These are phyloP conservation scores for Omphalotus olearius DNA, from an alignment of 1,284 basidiomycete species.

Conservation along the genomic window DNA sequence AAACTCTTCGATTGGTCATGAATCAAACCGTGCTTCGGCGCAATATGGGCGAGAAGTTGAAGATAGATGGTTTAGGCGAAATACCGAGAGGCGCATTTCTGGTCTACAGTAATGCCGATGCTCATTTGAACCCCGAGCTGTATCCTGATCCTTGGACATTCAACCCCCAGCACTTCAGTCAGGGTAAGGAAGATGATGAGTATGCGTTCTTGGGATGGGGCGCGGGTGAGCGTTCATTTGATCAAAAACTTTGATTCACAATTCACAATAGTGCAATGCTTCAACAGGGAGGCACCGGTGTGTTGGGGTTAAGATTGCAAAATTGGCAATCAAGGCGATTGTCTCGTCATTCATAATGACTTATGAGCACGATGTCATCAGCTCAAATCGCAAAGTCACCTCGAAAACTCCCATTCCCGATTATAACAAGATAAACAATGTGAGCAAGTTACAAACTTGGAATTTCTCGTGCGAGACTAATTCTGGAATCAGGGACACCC, in stretches of 20 bases:
- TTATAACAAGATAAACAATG: conserved; percentile 25
- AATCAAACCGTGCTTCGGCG: conserved; percentile 17
- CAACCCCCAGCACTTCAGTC: conserved; percentile 27
- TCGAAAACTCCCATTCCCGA: conserved; percentile 22
- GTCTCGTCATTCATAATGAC: conserved; percentile 27
- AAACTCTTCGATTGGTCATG: conserved; percentile 17
- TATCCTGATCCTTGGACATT: conserved; percentile 31
- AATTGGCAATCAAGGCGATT: conserved; percentile 33
- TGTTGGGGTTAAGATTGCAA: conserved; percentile 31
- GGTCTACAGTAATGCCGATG: conserved; percentile 26
- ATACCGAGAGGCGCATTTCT: conserved; percentile 28
- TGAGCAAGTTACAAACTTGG: conserved; percentile 4
- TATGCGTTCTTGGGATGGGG: conserved; percentile 34
- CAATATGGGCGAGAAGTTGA: conserved; percentile 13
- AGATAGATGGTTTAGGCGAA: conserved; percentile 18
- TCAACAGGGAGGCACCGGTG: conserved; percentile 30
- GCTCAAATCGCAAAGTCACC: conserved; percentile 21
- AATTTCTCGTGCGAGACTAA: neutral
- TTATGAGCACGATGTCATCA: conserved; percentile 30
- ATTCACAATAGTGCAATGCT: neutral
- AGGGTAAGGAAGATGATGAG: conserved; percentile 21
- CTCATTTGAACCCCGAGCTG: conserved; percentile 28
- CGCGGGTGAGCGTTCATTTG: conserved; percentile 21
- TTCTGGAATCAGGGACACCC: neutral
- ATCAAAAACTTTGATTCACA: neutral